Base-by-base conservation (phyloP, 441 rosid species). In the Eutrema salsugineum region DNA sequence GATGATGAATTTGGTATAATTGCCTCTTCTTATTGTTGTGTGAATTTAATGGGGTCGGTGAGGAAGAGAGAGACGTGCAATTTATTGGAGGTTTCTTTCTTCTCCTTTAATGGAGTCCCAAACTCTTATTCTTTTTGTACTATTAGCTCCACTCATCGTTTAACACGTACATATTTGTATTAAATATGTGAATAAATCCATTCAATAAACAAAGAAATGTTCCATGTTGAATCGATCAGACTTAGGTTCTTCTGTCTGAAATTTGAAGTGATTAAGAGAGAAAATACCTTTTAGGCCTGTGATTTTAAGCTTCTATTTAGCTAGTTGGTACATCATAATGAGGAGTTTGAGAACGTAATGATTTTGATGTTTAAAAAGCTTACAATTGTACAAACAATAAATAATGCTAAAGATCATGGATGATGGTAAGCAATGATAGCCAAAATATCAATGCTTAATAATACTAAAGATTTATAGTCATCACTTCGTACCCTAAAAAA, bases 21-120 rank as follows among this genome's bases (percentile, higher is more conserved):
- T 61, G 50, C 46, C 7, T 61, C 57, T 54, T 20, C 42, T 61
- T 67, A 35, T 60, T 51, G 43, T 33, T 66, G 51, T 51, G 68
- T 59, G 70, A 53, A 61, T 61, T 75, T 61, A 68, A 61, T 68
- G 74, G 78, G 46, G 74, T 75, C 50, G 59, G 78, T 54, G 36
- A 36, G 44, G 58, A 53, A 75, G 64, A 68, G 57, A 33, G 59
- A 68, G 73, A 54, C 78, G 59, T 61, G 65, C 59, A 68, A n/a
- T 27, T 30, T 16, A 66, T 30, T 50, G 62, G 72, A 66, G 55
- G 68, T 59, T 50, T 59, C 49, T 73, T 73, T 67, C 68, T 42
- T 59, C 62, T 73, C 62, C 63, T 20, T 66, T 59, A 68, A 59
- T 49, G 72, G 77, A 48, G 61, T 49, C 35, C 16, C 32, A 50